These are phyloP conservation scores for Warburgia ugandensis DNA, from an alignment of 164 flowering plant genomes.

Conservation along the genomic window DNA sequence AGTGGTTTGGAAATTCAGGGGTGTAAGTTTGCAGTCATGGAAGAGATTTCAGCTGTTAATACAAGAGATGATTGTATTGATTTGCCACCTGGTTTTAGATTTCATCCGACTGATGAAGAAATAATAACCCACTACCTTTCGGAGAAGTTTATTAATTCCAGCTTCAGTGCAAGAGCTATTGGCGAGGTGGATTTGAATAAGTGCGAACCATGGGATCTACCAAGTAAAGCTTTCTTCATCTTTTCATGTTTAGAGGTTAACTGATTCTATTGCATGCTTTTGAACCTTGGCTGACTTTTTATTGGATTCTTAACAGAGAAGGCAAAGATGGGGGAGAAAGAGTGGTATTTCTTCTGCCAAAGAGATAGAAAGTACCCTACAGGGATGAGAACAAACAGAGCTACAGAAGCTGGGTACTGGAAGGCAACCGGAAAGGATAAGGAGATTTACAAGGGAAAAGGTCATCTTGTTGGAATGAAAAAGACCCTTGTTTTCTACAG, in stretches of 20 bases:
- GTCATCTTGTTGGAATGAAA: conserved; percentile 50
- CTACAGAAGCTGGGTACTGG: conserved; percentile 58
- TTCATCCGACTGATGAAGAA: conserved; percentile 63
- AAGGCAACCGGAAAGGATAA: conserved; percentile 65
- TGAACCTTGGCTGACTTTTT: not conserved
- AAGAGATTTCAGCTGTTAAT: conserved; percentile 15
- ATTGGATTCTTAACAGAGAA: conserved; percentile 27
- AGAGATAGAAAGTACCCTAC: conserved; percentile 61
- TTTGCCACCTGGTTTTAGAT: conserved; percentile 60
- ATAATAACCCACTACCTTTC: conserved; percentile 39
- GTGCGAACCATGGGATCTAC: conserved; percentile 63
- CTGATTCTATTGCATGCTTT: not conserved
- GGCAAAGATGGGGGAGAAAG: conserved; percentile 66
- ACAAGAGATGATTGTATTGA: conserved; percentile 24
- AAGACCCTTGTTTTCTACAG: conserved; percentile 59
- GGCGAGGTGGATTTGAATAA: conserved; percentile 51
- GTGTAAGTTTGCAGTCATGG: conserved; percentile 11
- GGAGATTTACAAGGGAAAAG: conserved; percentile 43
- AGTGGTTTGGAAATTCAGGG: not conserved
- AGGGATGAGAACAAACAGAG: conserved; percentile 58
- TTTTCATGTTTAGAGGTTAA: not conserved
- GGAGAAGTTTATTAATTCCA: conserved; percentile 28
- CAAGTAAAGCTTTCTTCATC: conserved; percentile 21
- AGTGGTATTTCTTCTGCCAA: conserved; percentile 50
- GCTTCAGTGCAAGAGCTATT: conserved; percentile 34